Evolutionary conservation across 208 protist species (phyloP).

Genomic region (Porcisia deanei): DNA sequence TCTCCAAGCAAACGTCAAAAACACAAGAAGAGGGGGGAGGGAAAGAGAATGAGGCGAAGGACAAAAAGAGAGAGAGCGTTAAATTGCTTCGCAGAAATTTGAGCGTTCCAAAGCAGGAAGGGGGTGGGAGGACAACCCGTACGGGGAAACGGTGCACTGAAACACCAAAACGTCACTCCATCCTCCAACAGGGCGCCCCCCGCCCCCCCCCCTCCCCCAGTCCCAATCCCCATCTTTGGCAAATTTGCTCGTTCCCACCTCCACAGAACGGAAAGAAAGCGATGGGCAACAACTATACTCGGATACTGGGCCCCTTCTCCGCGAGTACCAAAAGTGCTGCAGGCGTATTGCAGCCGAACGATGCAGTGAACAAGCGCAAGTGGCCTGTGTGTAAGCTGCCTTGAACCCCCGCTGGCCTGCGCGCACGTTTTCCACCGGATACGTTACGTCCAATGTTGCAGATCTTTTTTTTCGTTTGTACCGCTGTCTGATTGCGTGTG

Average conservation of each 20-base stretch:
- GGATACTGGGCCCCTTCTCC: background rate
- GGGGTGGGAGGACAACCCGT: background rate
- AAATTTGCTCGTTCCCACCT: background rate
- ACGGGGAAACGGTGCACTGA: background rate
- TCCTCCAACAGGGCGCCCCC: too few species aligned
- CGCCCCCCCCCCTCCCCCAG: background rate
- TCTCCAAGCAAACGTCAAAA: background rate
- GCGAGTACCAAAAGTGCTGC: background rate
- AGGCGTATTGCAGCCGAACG: too few species aligned
- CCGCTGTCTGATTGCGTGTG: background rate
- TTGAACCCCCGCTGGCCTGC: background rate
- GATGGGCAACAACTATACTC: background rate
- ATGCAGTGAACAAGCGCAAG: background rate
- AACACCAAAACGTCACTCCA: background rate
- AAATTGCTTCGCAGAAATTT: background rate
- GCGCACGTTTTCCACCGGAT: background rate
- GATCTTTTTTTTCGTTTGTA: background rate
- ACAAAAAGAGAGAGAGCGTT: background rate
- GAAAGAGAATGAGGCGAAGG: background rate
- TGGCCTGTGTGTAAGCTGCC: background rate
- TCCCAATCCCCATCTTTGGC: background rate
- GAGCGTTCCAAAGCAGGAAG: background rate
- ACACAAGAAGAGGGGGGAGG: background rate
- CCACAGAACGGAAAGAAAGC: background rate
- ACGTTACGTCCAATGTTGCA: background rate